Evolutionary conservation across 257 asterid genomes (phyloP).

Genomic region (Solanum lignicaule): DNA sequence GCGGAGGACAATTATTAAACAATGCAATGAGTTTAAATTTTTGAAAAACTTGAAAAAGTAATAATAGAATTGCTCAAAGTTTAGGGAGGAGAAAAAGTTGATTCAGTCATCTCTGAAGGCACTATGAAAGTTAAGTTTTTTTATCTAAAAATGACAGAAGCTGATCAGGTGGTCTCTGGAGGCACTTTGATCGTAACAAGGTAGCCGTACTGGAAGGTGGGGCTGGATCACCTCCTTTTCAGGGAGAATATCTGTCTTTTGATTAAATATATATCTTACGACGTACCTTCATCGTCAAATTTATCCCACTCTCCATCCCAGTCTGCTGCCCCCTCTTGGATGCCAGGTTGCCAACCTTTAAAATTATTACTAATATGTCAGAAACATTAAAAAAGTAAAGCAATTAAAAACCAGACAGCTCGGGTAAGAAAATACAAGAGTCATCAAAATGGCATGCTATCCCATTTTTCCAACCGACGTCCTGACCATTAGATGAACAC

Average conservation of each 20-base stretch:
- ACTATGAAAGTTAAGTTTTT: not conserved
- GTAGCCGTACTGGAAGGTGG: not conserved
- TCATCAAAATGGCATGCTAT: not conserved
- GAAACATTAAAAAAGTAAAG: not conserved
- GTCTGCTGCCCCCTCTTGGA: slow-evolving; percentile 87
- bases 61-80: not conserved
- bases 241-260: not conserved
- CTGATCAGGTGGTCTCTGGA: not conserved
- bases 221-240: not conserved
- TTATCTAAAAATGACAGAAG: not conserved
- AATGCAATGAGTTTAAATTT: not conserved
- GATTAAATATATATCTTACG: not conserved
- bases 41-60: not conserved
- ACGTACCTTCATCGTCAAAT: slow-evolving; percentile 87
- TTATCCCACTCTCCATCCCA: slow-evolving; percentile 98
- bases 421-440: not conserved
- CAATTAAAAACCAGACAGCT: not conserved
- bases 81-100: not conserved
- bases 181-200: not conserved
- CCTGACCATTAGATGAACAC: not conserved
- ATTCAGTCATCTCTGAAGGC: not conserved
- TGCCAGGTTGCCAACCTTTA: slow-evolving; percentile 96
- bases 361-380: not conserved
- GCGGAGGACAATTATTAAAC: slow-evolving; percentile 8
- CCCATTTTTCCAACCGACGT: not conserved